Percentiles rank a stretch among this genome's conserved stretches.
Conservation (phyloP, 495 filamentous ascomycete genomes). For the Neurospora sp. region DNA sequence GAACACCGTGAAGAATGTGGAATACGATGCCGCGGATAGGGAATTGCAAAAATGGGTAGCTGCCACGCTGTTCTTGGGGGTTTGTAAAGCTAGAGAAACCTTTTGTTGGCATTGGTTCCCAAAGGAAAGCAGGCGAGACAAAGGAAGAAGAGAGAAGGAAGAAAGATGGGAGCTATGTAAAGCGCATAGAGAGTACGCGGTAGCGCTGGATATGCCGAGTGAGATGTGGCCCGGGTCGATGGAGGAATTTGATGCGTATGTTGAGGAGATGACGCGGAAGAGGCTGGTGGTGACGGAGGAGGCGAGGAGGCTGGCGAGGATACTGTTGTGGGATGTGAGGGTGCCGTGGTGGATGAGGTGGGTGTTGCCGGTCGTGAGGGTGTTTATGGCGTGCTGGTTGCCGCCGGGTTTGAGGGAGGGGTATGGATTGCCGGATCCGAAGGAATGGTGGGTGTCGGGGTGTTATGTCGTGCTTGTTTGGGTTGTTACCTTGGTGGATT, state of each 20-base stretch:
- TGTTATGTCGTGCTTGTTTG: constrained; percentile 1
- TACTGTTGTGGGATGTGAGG: constrained; percentile 2
- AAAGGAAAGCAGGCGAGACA: not conserved
- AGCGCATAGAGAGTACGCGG: constrained; percentile 2
- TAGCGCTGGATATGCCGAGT: constrained; percentile 5
- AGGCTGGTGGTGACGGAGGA: constrained; percentile 1
- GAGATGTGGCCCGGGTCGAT: constrained; percentile 3
- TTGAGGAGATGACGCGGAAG: not conserved
- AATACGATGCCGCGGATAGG: constrained; percentile 7
- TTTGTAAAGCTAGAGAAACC: not conserved
- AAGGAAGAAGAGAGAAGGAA: not conserved
- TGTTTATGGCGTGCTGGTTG: constrained; percentile 8
- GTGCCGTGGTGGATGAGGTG: constrained; percentile 11
- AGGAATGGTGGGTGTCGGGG: constrained; percentile 2
- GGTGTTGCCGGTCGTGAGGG: constrained; percentile 6
- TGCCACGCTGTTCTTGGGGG: constrained; percentile 11
- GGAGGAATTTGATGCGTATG: constrained; percentile 9
- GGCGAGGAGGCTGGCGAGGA: constrained; percentile 1
- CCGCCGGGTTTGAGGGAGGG: constrained; percentile 1
- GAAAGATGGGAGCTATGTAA: constrained; percentile 2
- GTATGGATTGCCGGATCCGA: constrained; percentile 4
- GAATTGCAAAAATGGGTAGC: constrained; percentile 19
- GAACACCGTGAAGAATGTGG: no score
- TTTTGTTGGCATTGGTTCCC: not conserved
- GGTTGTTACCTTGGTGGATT: not conserved